These are phyloP conservation scores for Saccharomyces uvarum DNA, from an alignment of 1,139 yeast genomes.

Conservation along the genomic window DNA sequence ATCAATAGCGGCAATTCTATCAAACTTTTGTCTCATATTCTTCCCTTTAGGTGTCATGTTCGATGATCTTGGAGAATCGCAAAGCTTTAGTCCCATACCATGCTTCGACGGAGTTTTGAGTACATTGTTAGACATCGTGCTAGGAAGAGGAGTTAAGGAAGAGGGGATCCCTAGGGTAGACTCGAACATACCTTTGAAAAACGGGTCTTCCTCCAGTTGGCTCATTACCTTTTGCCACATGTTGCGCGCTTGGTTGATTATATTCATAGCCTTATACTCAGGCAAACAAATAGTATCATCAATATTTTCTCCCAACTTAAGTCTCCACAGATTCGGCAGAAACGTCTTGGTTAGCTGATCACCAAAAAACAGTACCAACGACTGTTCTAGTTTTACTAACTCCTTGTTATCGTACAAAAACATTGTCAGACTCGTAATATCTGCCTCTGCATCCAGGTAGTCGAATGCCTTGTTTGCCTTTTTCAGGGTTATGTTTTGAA, in stretches of 20 bases:
- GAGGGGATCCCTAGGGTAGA: conserved; percentile 44
- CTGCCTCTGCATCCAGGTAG: conserved; percentile 23
- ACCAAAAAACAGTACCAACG: conserved; percentile 23
- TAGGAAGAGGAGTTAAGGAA: conserved; percentile 6
- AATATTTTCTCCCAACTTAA: conserved; percentile 22
- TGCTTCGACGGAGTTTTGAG: conserved; percentile 8
- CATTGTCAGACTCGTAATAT: conserved; percentile 19
- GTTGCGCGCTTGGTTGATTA: conserved; percentile 27
- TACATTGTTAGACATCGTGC: conserved; percentile 4
- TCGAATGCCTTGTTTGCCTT: conserved; percentile 22
- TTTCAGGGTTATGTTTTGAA: conserved; percentile 11
- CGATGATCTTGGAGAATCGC: conserved; percentile 26
- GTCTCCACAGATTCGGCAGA: conserved; percentile 27
- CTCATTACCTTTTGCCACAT: conserved; percentile 24
- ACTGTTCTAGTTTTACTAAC: conserved; percentile 15
- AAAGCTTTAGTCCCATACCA: background rate
- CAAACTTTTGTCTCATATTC: conserved; percentile 21
- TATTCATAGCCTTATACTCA: conserved; percentile 21
- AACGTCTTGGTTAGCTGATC: conserved; percentile 19
- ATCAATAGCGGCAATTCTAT: conserved; percentile 18
- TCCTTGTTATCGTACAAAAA: conserved; percentile 22
- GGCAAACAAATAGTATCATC: conserved; percentile 16
- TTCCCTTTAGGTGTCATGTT: conserved; percentile 30
- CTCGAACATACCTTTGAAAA: conserved; percentile 41
- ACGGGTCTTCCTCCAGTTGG: conserved; percentile 37